phyloP scores from a whole-genome alignment of 1,284 basidiomycete genomes.

The Tilletia indica region DNA sequence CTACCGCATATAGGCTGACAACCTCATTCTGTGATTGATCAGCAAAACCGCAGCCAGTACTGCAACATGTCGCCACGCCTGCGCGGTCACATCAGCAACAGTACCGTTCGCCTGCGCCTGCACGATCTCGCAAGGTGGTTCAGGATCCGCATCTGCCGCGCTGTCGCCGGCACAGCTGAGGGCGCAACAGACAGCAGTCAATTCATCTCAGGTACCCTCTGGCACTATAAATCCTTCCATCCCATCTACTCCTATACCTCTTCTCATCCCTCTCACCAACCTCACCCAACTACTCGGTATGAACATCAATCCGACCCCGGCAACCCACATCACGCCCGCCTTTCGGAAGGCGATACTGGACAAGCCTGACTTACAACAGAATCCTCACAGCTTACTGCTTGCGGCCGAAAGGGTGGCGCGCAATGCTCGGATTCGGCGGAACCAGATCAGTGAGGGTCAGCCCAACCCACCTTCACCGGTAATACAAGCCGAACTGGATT shows the following conservation, averaged over 20 bases:
- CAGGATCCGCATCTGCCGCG: too few species aligned
- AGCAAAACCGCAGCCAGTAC: too few species aligned
- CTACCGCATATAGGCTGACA: too few species aligned
- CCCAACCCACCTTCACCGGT: background rate
- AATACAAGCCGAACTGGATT: background rate
- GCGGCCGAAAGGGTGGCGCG: conserved; percentile 8
- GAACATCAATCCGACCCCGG: conserved; percentile 36
- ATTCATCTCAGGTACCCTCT: background rate
- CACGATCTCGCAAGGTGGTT: background rate
- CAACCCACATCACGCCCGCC: conserved; percentile 38
- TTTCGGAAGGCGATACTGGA: conserved; percentile 16
- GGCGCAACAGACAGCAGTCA: conserved; percentile 17
- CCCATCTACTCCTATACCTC: conserved; percentile 48
- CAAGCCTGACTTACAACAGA: background rate
- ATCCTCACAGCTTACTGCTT: conserved; percentile 3
- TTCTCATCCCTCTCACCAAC: conserved; percentile 49
- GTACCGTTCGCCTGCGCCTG: background rate
- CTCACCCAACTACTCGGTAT: conserved; percentile 47
- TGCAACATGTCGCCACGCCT: too few species aligned
- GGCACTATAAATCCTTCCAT: conserved; percentile 29
- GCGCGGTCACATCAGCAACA: background rate
- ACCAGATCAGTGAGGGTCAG: background rate
- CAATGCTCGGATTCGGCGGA: background rate
- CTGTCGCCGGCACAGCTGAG: conserved; percentile 18
- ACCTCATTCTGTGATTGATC: background rate